Conservation (phyloP, 805 yeast species). For the Yamadazyma paraphyllophila region DNA sequence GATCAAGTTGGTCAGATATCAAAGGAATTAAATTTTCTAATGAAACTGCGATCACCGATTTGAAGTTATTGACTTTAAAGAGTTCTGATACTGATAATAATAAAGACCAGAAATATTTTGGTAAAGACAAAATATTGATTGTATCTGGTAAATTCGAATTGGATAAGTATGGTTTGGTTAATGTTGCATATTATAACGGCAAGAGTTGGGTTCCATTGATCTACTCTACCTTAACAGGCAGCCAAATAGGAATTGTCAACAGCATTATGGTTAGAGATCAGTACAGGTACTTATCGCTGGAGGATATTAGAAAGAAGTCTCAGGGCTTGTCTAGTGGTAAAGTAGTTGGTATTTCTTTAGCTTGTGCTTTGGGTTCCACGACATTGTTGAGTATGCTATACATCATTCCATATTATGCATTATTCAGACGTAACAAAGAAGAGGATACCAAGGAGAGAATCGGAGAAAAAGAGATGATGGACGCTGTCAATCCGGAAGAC, state of each 20-base stretch:
- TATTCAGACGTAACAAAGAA: slow-evolving; percentile 29
- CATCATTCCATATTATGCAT: slow-evolving; percentile 36
- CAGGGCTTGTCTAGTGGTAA: slow-evolving; percentile 35
- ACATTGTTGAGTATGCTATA: slow-evolving; percentile 40
- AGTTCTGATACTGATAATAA: slow-evolving; percentile 19
- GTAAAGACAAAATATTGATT: slow-evolving; percentile 46
- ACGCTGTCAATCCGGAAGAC: slow-evolving; percentile 43
- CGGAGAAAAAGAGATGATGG: slow-evolving; percentile 44
- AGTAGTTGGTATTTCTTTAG: slow-evolving; percentile 45
- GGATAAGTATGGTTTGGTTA: slow-evolving; percentile 51
- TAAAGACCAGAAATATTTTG: slow-evolving; percentile 37
- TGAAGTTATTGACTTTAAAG: slow-evolving; percentile 39
- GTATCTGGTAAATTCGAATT: slow-evolving; percentile 58
- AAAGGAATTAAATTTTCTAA: slow-evolving; percentile 30
- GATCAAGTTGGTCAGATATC: slow-evolving; percentile 46
- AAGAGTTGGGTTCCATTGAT: slow-evolving; percentile 63
- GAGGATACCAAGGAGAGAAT: slow-evolving; percentile 30
- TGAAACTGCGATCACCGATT: slow-evolving; percentile 41
- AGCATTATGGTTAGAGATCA: slow-evolving; percentile 34
- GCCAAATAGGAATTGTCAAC: slow-evolving; percentile 27
- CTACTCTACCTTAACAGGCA: slow-evolving; percentile 22
- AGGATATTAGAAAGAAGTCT: slow-evolving; percentile 21
- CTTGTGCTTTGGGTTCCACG: slow-evolving; percentile 45
- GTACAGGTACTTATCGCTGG: slow-evolving; percentile 34
- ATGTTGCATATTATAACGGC: slow-evolving; percentile 67